Evolutionary conservation across 352 stramenopile genomes (phyloP).

Genomic region (Globisporangium megalacanthum): DNA sequence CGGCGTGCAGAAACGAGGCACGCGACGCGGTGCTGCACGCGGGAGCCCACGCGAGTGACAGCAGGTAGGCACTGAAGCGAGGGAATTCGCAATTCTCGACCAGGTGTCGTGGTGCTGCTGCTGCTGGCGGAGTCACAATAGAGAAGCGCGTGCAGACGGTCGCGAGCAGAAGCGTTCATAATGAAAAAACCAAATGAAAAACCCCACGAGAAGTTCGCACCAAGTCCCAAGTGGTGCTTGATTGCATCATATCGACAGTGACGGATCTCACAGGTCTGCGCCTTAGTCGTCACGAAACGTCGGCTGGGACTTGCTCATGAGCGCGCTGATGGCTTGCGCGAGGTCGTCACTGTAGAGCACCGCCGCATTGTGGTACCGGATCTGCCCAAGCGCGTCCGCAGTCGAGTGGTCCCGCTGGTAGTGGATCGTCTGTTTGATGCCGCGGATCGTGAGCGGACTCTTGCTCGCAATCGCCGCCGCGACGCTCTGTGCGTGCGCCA

Average conservation of each 20-base stretch:
- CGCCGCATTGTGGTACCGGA: conserved; percentile 82
- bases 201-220: too few relatives aligned
- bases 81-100: too few relatives aligned
- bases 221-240: too few relatives aligned
- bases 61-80: too few relatives aligned
- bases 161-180: too few relatives aligned
- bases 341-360: conserved; percentile 86
- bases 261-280: not conserved
- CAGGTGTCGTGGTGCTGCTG: too few relatives aligned
- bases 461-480: conserved; percentile 71
- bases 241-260: too few relatives aligned
- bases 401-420: conserved; percentile 86
- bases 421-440: conserved; percentile 86
- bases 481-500: conserved; percentile 46
- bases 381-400: conserved; percentile 61
- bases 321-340: conserved; percentile 54
- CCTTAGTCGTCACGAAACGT: conserved; percentile 67
- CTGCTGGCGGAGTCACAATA: too few relatives aligned
- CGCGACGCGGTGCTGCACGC: too few relatives aligned
- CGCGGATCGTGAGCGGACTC: conserved; percentile 80
- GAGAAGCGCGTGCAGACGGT: too few relatives aligned
- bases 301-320: conserved; percentile 63
- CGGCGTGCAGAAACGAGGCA: not conserved
- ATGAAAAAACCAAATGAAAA: too few relatives aligned
- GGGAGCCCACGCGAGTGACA: too few relatives aligned